Evolutionary conservation across 1,284 basidiomycete species (phyloP), one percentile per base, ranked within the genome.

Genomic region (Irpex rosettiformis): DNA sequence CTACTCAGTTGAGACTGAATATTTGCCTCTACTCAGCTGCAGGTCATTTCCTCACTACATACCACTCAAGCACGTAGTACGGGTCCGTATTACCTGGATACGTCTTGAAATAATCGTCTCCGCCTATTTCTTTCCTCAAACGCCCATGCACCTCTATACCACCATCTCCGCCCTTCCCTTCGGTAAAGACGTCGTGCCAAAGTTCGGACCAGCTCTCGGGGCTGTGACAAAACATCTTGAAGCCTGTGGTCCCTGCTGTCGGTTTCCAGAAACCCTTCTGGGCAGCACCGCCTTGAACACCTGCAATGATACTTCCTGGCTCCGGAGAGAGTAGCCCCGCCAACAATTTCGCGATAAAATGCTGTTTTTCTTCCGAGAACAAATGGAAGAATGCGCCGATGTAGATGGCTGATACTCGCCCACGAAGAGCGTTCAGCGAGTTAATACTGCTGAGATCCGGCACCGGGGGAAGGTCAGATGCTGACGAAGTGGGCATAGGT

Each of bases 381-480:
- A 83, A 71, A 64, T 84, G 81, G 69, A 83, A 84, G 65, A 83
- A 75, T 0, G 75, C 66, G 8, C 77, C 77, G 3, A 76, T 73
- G 62, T 80, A 76, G 40, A 84, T 79, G 10, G 73, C 78, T 5
- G 79, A 75, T 33, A 79, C 66, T 54, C 75, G 73, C 3, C 78
- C 77, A 49, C 73, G 75, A 1, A 83, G 73, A 2, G 75, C 74
- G 21, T 70, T 79, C 42, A 83, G 70, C 8, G 70, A 70, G 2
- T 65, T 73, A 18, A 81, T 60, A 3, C 61, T 55, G 11, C 63
- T 60, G 3, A 81, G 67, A 25, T 67, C 66, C 21, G 51, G 27
- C 25, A 30, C 3, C 24, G 27, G 11, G 24, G 63, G 58, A 2
- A 63, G 55, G 43, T 48, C 33, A n/a, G 24, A n/a, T 25, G 45